Base-by-base conservation (phyloP, 805 yeast genomes). In the Osmozyma mogii region DNA sequence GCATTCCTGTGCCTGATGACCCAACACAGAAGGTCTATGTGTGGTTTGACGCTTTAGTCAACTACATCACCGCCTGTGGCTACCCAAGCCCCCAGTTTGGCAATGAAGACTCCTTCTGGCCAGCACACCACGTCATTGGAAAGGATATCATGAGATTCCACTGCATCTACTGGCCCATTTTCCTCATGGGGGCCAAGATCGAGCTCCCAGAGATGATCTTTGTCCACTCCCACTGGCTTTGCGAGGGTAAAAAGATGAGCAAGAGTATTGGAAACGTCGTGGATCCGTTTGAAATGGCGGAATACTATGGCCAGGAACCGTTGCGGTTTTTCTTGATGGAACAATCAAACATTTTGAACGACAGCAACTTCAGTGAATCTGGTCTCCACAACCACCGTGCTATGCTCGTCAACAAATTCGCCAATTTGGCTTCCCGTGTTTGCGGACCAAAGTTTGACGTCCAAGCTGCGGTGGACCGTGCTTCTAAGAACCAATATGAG, bases 211-310 rank as follows among this genome's bases (percentile, higher is more conserved):
- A 67, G 24, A 78, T 76, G 34, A 71, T 92, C 3, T 67, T 87
- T 5, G 95, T 92, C 2, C 98, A 92, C 59, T 79, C 94, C 5
- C 98, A 92, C 53, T 92, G 97, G 97, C 62, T 88, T 14, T 72
- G 81, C 53, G 80, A 77, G 19, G 97, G 97, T 0, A 61, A 75
- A 25, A 92, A 92, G 50, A 92, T 92, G 98, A 83, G 95, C 29
- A 92, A 92, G 46, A 79, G 94, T 33, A 58, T 77, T 31, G 96
- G 96, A 0, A 92, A 92, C 49, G 96, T 89, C 7, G 94, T 89
- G 4, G 96, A 92, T 46, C 98, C 98, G 0, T 49, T 82, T 12
- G 70, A 60, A n/a, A 65, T 79, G 17, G 61, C 73, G 4, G 62
- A 70, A 0, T 52, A 64, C 24, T 84, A 81, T 44, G 95, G 87